Conservation (phyloP, 441 rosid species). For the Mallotus repandus region DNA sequence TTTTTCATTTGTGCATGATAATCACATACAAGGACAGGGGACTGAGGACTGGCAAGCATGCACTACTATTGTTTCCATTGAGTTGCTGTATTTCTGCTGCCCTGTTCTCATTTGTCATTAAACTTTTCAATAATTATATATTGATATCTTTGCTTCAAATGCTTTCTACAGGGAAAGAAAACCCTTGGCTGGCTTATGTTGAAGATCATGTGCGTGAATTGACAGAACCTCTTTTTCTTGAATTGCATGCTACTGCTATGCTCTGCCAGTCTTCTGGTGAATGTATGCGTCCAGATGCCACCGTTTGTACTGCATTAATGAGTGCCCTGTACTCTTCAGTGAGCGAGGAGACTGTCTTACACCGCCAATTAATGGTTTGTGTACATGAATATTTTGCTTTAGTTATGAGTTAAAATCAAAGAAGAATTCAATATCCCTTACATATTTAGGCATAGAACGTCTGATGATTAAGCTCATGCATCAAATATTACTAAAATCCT, state of each 20-base stretch:
- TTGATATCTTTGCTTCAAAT: constrained; percentile 16
- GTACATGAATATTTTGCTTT: too few species aligned
- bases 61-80: constrained; percentile 4
- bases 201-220: constrained; percentile 60
- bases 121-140: background rate
- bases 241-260: constrained; percentile 89
- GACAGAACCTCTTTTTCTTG: constrained; percentile 59
- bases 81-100: constrained; percentile 5
- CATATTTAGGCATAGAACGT: background rate
- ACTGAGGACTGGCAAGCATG: constrained; percentile 9
- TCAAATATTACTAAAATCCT: background rate
- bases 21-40: background rate
- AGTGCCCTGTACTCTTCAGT: constrained; percentile 90
- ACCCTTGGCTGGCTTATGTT: constrained; percentile 68
- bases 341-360: constrained; percentile 74
- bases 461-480: background rate
- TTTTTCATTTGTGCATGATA: constrained; percentile 10
- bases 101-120: background rate
- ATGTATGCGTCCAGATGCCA: constrained; percentile 87
- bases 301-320: constrained; percentile 80
- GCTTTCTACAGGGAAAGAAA: constrained; percentile 54
- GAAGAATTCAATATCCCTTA: too few species aligned
- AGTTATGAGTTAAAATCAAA: background rate
- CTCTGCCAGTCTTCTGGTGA: constrained; percentile 97
- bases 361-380: constrained; percentile 82